Evolutionary conservation across 257 asterid genomes (phyloP).

Genomic region (Paulownia fortunei): DNA sequence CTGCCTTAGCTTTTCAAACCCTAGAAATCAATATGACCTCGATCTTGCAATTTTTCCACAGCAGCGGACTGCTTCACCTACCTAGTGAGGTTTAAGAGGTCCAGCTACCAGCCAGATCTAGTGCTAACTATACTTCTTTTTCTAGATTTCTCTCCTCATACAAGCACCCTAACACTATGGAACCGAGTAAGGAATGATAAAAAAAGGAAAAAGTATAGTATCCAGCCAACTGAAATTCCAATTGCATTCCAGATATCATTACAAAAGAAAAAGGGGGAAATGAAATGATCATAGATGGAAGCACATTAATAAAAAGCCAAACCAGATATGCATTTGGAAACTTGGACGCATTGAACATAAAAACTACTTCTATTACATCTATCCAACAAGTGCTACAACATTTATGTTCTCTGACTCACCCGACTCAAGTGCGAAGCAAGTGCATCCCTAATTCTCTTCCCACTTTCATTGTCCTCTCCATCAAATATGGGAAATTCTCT

Average conservation of each 20-base stretch:
- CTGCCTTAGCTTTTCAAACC: neutral
- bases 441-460: constrained; percentile 68
- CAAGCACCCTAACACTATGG: neutral
- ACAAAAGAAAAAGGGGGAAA: neutral
- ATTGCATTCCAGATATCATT: neutral
- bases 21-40: neutral
- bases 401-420: constrained; percentile 58
- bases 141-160: neutral
- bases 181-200: constrained; percentile 1
- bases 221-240: neutral
- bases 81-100: neutral
- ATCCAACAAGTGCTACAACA: constrained; percentile 28
- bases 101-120: no score
- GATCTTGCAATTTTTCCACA: neutral
- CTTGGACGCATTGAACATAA: constrained; percentile 21
- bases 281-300: neutral
- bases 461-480: constrained; percentile 68
- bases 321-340: constrained; percentile 28
- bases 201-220: neutral
- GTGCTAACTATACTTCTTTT: neutral
- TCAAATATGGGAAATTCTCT: constrained; percentile 50
- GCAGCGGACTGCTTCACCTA: neutral
- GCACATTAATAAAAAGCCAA: constrained; percentile 23
- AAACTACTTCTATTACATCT: constrained; percentile 6
- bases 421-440: constrained; percentile 78